Conservation (phyloP, 2,329 filamentous ascomycete genomes). For the Bertia moriformis region DNA sequence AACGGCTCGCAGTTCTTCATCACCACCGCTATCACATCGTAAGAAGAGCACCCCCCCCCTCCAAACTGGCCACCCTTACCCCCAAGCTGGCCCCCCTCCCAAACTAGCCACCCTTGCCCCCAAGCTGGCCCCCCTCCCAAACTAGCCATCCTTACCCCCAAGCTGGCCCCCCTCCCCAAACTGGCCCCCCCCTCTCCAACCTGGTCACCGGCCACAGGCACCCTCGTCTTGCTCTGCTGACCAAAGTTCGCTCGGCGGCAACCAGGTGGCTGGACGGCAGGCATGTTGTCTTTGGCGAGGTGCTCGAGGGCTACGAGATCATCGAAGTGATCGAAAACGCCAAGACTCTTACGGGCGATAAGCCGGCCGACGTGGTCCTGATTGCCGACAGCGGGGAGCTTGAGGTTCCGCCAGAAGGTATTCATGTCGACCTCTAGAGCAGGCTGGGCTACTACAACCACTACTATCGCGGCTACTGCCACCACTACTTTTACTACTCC, state of each 20-base stretch:
- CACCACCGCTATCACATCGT: slow-evolving; percentile 67
- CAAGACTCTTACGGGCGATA: slow-evolving; percentile 51
- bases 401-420: slow-evolving; percentile 77
- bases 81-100: background rate
- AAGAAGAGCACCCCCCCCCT: too few species aligned
- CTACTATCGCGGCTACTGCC: slow-evolving; percentile 11
- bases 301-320: slow-evolving; percentile 72
- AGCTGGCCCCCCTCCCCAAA: slow-evolving; percentile 4
- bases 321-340: slow-evolving; percentile 66
- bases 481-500: slow-evolving; percentile 8
- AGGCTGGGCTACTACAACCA: too few species aligned
- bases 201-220: background rate
- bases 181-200: background rate
- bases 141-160: slow-evolving; percentile 8
- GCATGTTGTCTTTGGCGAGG: slow-evolving; percentile 80
- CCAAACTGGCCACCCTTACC: slow-evolving; percentile 6
- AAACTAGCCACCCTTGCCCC: slow-evolving; percentile 7
- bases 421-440: slow-evolving; percentile 72
- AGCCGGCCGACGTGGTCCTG: slow-evolving; percentile 55
- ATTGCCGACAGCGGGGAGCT: slow-evolving; percentile 76
- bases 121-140: background rate
- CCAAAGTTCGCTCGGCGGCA: slow-evolving; percentile 2
- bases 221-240: background rate
- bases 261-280: slow-evolving; percentile 65
- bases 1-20: slow-evolving; percentile 88